A percentile compares a stretch with the other conserved stretches of the same genome.
Evolutionary conservation across 768 basidiomycete species (phyloP).

Genomic region (Sarcodon sp.): DNA sequence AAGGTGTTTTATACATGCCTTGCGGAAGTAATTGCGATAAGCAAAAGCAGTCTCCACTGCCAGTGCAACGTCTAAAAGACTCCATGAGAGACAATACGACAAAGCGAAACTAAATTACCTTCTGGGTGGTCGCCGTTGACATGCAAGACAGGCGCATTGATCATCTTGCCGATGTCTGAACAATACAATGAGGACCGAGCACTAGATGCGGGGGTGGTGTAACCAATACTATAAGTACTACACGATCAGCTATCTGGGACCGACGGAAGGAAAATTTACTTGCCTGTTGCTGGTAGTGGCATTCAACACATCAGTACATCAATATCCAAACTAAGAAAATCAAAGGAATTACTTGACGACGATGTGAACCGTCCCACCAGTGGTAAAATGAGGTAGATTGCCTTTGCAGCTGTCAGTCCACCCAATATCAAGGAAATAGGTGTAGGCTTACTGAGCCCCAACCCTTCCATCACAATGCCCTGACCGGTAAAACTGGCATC

Average conservation of each 20-base stretch:
- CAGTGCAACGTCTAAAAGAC: constrained; percentile 54
- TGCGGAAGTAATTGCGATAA: constrained; percentile 79
- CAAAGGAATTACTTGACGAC: constrained; percentile 67
- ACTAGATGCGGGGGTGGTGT: constrained; percentile 78
- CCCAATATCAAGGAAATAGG: not conserved
- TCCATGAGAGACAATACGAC: not conserved
- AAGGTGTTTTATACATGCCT: constrained; percentile 23
- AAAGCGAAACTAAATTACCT: constrained; percentile 24
- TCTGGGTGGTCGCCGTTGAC: constrained; percentile 90
- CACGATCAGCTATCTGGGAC: constrained; percentile 38
- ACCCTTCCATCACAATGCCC: constrained; percentile 79
- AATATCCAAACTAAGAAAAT: not conserved
- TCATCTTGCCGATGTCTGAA: constrained; percentile 83
- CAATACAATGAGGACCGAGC: constrained; percentile 83
- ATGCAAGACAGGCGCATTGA: constrained; percentile 79
- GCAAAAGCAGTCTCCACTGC: constrained; percentile 84
- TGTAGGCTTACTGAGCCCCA: constrained; percentile 58
- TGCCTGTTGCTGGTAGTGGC: constrained; percentile 17
- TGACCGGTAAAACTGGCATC: constrained; percentile 90
- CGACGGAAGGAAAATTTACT: constrained; percentile 9
- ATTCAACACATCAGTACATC: constrained; percentile 1
- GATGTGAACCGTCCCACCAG: constrained; percentile 81
- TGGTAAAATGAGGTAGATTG: constrained; percentile 83
- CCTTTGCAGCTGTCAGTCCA: constrained; percentile 25
- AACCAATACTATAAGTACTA: constrained; percentile 60